Conservation (phyloP, 2,329 filamentous ascomycete species). For the Fusarium brachygibbosum region DNA sequence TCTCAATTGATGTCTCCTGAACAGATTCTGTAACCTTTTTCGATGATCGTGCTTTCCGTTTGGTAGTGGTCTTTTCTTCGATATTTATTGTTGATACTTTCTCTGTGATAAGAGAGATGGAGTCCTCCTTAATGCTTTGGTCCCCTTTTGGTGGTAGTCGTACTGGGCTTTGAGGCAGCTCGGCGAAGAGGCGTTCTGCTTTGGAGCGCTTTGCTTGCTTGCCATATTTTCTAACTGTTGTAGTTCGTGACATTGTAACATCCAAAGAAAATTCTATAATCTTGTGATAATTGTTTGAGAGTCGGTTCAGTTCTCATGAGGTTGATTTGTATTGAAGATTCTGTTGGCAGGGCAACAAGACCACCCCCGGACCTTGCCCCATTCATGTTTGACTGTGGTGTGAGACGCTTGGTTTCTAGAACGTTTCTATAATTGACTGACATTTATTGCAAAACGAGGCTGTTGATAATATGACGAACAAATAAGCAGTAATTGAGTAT, state of each 20-base stretch:
- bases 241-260: slow-evolving; percentile 61
- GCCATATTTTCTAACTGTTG: slow-evolving; percentile 64
- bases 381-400: neutral
- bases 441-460: neutral
- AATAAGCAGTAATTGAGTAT: neutral
- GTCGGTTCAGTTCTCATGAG: slow-evolving; percentile 9
- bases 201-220: slow-evolving; percentile 63
- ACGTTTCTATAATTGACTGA: neutral
- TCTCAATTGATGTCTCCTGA: slow-evolving; percentile 29
- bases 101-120: slow-evolving; percentile 53
- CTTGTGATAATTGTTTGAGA: slow-evolving; percentile 1
- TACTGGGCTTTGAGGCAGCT: slow-evolving; percentile 65
- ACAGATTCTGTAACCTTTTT: slow-evolving; percentile 14
- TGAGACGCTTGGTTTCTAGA: slow-evolving; percentile 8
- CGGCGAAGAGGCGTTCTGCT: slow-evolving; percentile 64
- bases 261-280: neutral
- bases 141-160: slow-evolving; percentile 48
- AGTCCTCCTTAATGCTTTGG: slow-evolving; percentile 37
- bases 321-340: slow-evolving; percentile 13
- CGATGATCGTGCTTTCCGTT: slow-evolving; percentile 34
- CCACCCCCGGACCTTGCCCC: neutral
- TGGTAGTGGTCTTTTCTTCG: slow-evolving; percentile 31
- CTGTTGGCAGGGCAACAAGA: slow-evolving; percentile 47
- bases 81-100: slow-evolving; percentile 53
- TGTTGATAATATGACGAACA: neutral